Percentiles rank a stretch among this genome's conserved stretches.
These are phyloP conservation scores for Takakia lepidozioides DNA, from an alignment of 225 moss, liverwort and hornwort genomes.

Conservation along the genomic window DNA sequence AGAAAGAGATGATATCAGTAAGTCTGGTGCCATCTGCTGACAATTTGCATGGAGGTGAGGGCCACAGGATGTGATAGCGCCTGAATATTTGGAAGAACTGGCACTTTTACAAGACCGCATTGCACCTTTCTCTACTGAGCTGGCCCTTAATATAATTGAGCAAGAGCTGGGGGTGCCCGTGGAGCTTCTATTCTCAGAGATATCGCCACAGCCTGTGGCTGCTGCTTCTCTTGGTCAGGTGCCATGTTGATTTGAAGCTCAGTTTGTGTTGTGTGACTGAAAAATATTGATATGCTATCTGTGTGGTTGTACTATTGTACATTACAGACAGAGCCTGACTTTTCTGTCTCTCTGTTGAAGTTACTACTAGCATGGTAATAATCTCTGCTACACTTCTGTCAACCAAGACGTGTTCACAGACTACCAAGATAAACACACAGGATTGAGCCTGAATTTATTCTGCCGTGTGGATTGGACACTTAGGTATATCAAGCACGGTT, in stretches of 20 bases:
- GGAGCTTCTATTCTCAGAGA: constrained; percentile 80
- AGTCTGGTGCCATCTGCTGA: too few relatives aligned
- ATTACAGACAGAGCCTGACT: too few relatives aligned
- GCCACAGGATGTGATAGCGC: constrained; percentile 86
- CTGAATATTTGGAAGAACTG: constrained; percentile 83
- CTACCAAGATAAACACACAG: too few relatives aligned
- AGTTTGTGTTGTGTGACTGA: too few relatives aligned
- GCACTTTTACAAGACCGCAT: constrained; percentile 88
- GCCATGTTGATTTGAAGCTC: not conserved
- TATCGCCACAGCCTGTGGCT: constrained; percentile 87
- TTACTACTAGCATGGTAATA: too few relatives aligned
- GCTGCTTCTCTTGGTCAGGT: constrained; percentile 99
- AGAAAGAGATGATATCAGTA: too few relatives aligned
- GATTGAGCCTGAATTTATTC: not conserved
- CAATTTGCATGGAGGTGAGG: not conserved
- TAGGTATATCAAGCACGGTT: constrained; percentile 91
- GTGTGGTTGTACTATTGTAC: too few relatives aligned
- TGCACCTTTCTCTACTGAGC: constrained; percentile 85
- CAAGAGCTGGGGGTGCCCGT: constrained; percentile 87
- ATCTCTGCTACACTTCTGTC: too few relatives aligned
- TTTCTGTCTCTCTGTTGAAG: too few relatives aligned
- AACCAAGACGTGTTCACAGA: too few relatives aligned
- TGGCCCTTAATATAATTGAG: constrained; percentile 74
- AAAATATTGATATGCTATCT: too few relatives aligned
- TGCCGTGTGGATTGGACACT: not conserved